A percentile compares a stretch with the other conserved stretches of the same genome.
Conservation (phyloP, 2,329 filamentous ascomycete genomes). For the Fusarium pseudoanthophilum region DNA sequence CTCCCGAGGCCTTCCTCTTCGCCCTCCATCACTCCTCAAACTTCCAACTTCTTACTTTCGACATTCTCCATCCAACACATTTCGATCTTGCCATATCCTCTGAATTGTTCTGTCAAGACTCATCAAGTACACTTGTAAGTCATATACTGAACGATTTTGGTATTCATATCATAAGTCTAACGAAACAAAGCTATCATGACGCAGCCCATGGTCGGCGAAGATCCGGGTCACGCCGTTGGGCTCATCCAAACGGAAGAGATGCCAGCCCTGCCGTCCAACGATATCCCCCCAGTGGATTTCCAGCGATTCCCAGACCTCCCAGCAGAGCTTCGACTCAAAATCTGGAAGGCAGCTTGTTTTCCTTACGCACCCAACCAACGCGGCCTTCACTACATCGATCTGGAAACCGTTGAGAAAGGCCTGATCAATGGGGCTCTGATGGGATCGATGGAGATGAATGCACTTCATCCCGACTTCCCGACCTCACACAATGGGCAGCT, state of each 20-base stretch:
- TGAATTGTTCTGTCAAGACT: no score
- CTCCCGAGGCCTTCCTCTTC: no score
- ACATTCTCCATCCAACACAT: background rate
- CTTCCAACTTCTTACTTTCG: background rate
- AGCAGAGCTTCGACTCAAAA: background rate
- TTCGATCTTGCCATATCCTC: fast-evolving
- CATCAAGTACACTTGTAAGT: background rate
- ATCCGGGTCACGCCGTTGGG: fast-evolving
- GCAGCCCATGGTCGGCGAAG: background rate
- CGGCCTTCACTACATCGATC: background rate
- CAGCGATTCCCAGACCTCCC: background rate
- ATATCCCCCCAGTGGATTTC: fast-evolving
- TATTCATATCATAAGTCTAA: background rate
- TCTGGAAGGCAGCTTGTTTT: conserved; percentile 3
- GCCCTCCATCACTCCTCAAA: background rate
- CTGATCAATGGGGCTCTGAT: no score
- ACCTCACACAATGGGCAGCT: background rate
- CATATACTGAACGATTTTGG: no score
- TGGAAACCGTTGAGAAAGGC: background rate
- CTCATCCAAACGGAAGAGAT: background rate
- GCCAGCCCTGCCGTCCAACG: background rate
- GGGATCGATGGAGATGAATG: background rate
- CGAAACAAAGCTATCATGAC: background rate
- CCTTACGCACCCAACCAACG: background rate
- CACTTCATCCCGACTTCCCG: background rate